Conservation (phyloP, 1,139 yeast genomes). For the Blastobotrys capitulatus region DNA sequence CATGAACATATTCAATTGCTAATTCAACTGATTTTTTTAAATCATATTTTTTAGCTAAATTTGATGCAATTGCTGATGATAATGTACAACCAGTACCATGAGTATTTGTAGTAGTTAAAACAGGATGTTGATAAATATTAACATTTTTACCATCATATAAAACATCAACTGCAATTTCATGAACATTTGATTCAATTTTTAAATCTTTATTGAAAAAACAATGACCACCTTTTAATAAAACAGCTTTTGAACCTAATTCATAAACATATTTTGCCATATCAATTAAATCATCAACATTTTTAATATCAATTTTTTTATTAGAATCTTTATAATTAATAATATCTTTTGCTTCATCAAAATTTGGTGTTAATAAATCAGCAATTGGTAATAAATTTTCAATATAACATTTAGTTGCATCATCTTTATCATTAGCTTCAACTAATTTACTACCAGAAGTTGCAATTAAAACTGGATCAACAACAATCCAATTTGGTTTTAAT, state of each 20-base stretch:
- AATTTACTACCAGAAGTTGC: conserved; percentile 69
- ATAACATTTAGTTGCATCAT: conserved; percentile 42
- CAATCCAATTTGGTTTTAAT: conserved; percentile 35
- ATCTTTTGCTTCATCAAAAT: conserved; percentile 25
- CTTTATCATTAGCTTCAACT: conserved; percentile 32
- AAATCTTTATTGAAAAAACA: conserved; percentile 39
- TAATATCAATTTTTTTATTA: conserved; percentile 19
- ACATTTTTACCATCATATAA: conserved; percentile 44
- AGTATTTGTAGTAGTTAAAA: conserved; percentile 48
- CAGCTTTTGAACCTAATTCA: conserved; percentile 44
- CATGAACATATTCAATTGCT: conserved; percentile 61
- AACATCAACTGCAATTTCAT: conserved; percentile 48
- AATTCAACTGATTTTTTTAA: conserved; percentile 48
- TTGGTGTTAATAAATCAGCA: conserved; percentile 73
- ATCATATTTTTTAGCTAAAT: conserved; percentile 51
- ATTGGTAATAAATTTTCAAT: conserved; percentile 45
- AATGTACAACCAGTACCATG: conserved; percentile 95
- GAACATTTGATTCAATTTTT: conserved; percentile 7
- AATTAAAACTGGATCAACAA: conserved; percentile 80
- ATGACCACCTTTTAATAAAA: conserved; percentile 83
- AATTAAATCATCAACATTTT: conserved; percentile 36
- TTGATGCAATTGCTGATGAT: conserved; percentile 75
- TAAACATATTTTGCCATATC: conserved; percentile 44
- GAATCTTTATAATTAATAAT: neutral
- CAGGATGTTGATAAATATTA: conserved; percentile 47